Conservation (phyloP, 805 yeast genomes). For the Metschnikowia henanensis region DNA sequence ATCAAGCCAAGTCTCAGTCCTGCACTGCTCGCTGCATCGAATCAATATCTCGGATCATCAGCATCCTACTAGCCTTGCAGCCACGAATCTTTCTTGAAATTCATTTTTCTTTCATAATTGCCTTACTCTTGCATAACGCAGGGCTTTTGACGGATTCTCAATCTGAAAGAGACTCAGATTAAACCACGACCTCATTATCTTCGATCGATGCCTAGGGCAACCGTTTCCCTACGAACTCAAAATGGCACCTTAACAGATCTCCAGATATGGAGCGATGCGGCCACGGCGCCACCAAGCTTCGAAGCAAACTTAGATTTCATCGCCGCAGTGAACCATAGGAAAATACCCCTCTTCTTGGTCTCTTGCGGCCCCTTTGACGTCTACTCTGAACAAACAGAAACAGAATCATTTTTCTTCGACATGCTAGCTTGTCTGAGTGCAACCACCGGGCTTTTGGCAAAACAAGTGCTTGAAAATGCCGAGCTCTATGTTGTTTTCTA, state of each 20-base stretch:
- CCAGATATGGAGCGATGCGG: slow-evolving; percentile 16
- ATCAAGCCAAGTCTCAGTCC: not conserved
- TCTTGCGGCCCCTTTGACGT: slow-evolving; percentile 19
- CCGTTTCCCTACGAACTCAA: slow-evolving; percentile 11
- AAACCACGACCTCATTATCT: not conserved
- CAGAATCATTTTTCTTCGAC: slow-evolving; percentile 16
- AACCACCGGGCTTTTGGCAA: slow-evolving; percentile 14
- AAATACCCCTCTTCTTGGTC: slow-evolving; percentile 17
- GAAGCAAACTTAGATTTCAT: slow-evolving; percentile 2
- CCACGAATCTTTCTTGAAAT: too few species aligned
- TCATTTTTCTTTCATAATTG: too few species aligned
- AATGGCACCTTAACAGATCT: slow-evolving; percentile 10
- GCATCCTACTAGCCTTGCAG: too few species aligned
- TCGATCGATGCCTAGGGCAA: slow-evolving; percentile 11
- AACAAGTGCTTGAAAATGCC: not conserved
- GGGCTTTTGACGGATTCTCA: too few species aligned
- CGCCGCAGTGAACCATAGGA: slow-evolving; percentile 10
- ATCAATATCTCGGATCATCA: too few species aligned
- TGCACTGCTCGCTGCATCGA: not conserved
- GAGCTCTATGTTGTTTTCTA: slow-evolving; percentile 25
- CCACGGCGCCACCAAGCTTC: not conserved
- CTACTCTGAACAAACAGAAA: slow-evolving; percentile 10
- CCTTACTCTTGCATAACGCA: too few species aligned
- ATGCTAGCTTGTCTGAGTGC: slow-evolving; percentile 2
- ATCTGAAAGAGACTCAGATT: too few species aligned